phyloP scores from a whole-genome alignment of 2,329 filamentous ascomycete genomes.

The Alternaria burnsii region DNA sequence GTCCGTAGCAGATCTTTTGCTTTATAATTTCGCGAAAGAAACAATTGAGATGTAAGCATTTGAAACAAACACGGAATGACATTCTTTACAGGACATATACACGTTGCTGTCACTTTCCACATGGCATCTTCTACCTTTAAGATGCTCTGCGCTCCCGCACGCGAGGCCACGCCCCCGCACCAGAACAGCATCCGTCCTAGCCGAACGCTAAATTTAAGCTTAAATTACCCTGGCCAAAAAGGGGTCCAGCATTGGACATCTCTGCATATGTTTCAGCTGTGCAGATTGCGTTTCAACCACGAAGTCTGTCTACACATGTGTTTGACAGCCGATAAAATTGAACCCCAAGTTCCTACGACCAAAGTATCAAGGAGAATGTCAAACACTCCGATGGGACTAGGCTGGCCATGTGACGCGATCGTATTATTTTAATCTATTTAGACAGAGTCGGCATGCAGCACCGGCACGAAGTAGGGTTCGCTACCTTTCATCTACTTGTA shows the following conservation, averaged over 20 bases:
- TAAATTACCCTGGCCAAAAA: conserved; percentile 22
- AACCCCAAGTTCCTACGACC: not conserved
- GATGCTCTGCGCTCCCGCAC: conserved; percentile 2
- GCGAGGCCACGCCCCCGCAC: conserved; percentile 20
- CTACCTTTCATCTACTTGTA: not conserved
- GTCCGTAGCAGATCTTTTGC: conserved; percentile 7
- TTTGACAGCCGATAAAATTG: not conserved
- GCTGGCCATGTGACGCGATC: conserved; percentile 3
- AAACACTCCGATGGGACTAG: not conserved
- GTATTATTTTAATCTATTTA: conserved; percentile 15
- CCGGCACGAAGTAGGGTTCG: not conserved
- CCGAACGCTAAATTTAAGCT: conserved; percentile 28
- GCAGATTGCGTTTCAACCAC: not conserved
- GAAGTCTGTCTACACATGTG: not conserved
- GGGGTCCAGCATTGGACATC: not conserved
- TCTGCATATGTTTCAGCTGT: not conserved
- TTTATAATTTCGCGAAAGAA: not conserved
- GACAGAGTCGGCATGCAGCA: conserved; percentile 13
- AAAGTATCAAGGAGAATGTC: not conserved
- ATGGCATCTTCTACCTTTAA: conserved; percentile 1
- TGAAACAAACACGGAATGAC: not conserved
- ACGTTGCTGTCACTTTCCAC: conserved; percentile 6
- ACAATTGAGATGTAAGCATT: not conserved
- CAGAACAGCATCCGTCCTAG: conserved; percentile 15
- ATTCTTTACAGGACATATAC: not conserved